These are phyloP conservation scores for Aspergillus japonicus DNA, from an alignment of 2,329 filamentous ascomycete genomes.

Conservation along the genomic window DNA sequence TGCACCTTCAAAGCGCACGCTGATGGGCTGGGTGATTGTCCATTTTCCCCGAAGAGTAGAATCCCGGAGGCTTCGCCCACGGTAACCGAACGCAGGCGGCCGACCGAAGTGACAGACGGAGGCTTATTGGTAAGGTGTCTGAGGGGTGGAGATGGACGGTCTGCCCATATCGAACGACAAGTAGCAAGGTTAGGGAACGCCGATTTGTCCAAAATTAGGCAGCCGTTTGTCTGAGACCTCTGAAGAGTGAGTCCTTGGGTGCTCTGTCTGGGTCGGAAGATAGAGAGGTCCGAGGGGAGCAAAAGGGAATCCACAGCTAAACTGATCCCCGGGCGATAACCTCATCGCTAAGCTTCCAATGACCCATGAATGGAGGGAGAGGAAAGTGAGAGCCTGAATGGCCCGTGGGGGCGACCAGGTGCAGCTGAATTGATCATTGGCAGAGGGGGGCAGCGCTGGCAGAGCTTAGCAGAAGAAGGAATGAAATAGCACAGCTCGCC, in stretches of 20 bases:
- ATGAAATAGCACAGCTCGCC: background rate
- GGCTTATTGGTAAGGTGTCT: background rate
- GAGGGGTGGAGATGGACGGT: background rate
- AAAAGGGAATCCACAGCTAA: background rate
- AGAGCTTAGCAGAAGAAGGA: background rate
- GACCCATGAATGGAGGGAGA: background rate
- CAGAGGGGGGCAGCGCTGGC: background rate
- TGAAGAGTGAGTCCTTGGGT: background rate
- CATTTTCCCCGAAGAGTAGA: background rate
- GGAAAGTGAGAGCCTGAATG: background rate
- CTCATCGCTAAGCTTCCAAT: slow-evolving; percentile 7
- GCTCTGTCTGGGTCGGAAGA: background rate
- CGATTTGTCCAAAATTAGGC: background rate
- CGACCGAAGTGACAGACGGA: background rate
- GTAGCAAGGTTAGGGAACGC: background rate
- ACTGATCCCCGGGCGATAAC: background rate
- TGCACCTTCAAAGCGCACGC: background rate
- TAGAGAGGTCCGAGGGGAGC: background rate
- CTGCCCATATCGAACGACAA: background rate
- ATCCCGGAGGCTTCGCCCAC: background rate
- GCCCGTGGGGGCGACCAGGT: slow-evolving; percentile 5
- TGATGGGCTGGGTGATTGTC: background rate
- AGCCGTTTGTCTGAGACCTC: background rate
- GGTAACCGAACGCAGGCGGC: background rate
- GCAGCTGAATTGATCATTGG: slow-evolving; percentile 1